Conservation (phyloP, 1,284 basidiomycete genomes). For the Xanthoconium separans region DNA sequence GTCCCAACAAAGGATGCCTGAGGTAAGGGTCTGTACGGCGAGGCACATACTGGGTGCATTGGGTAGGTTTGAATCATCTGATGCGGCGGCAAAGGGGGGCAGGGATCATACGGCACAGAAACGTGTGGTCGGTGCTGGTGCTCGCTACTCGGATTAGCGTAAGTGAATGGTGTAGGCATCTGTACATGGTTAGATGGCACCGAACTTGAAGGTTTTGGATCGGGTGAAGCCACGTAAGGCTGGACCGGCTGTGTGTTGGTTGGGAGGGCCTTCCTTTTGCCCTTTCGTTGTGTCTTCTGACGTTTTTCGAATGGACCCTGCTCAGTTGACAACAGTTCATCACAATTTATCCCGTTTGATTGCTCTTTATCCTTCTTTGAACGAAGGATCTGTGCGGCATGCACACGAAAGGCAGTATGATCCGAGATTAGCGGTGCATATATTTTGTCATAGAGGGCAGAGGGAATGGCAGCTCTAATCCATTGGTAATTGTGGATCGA, state of each 20-base stretch:
- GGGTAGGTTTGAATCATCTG: neutral
- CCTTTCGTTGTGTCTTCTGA: too few relatives aligned
- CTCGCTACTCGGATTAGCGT: neutral
- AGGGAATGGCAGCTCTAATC: neutral
- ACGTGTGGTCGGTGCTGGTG: neutral
- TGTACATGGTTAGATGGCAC: too few relatives aligned
- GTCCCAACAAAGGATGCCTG: neutral
- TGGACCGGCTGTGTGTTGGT: too few relatives aligned
- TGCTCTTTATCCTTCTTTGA: neutral
- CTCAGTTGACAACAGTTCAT: too few relatives aligned
- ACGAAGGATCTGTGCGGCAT: neutral
- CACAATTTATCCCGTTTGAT: too few relatives aligned
- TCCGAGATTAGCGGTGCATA: too few relatives aligned
- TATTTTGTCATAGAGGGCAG: neutral
- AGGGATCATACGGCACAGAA: neutral
- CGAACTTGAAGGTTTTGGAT: too few relatives aligned
- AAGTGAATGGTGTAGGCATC: neutral
- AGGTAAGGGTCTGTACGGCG: neutral
- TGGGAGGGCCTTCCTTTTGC: too few relatives aligned
- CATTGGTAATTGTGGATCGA: neutral
- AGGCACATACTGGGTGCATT: neutral
- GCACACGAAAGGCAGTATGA: neutral
- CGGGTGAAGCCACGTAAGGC: too few relatives aligned
- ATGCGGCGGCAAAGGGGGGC: neutral
- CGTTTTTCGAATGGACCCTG: too few relatives aligned